These are phyloP conservation scores for Fusarium duplospermum DNA, from an alignment of 2,329 filamentous ascomycete species.

Conservation along the genomic window DNA sequence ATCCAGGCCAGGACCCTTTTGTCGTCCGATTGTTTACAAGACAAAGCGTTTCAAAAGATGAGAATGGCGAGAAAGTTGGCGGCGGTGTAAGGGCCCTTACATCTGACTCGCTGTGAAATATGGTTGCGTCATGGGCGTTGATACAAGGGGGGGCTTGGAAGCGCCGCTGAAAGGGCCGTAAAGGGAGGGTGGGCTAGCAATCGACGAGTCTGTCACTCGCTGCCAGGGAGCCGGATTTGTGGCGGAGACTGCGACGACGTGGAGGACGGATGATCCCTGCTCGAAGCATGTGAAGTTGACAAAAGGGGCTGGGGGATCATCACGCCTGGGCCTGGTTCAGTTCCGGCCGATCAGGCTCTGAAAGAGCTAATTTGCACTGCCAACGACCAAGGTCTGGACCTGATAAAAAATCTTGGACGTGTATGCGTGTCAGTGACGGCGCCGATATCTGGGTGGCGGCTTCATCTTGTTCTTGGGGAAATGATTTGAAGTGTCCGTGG, in stretches of 20 bases:
- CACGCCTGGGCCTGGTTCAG: not conserved
- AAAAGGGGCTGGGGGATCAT: constrained; percentile 19
- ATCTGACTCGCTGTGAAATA: constrained; percentile 24
- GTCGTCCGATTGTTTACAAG: constrained; percentile 22
- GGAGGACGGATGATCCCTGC: constrained; percentile 34
- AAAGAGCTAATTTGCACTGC: constrained; percentile 22
- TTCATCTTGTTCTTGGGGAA: constrained; percentile 2
- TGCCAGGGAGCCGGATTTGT: constrained; percentile 37
- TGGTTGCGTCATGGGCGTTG: constrained; percentile 41
- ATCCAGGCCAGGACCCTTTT: constrained; percentile 12
- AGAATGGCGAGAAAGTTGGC: constrained; percentile 4
- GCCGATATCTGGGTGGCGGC: not conserved
- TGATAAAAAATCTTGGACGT: not conserved
- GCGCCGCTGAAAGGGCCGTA: constrained; percentile 4
- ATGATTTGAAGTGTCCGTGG: not conserved
- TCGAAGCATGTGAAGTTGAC: constrained; percentile 37
- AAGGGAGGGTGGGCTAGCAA: not conserved
- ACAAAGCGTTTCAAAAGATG: constrained; percentile 7
- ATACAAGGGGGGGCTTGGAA: constrained; percentile 6
- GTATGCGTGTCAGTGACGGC: constrained; percentile 4
- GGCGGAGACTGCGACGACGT: constrained; percentile 26
- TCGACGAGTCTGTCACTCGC: not conserved
- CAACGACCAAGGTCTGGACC: constrained; percentile 10
- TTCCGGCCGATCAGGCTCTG: constrained; percentile 12
- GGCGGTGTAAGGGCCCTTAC: constrained; percentile 21